Conservation (phyloP, 495 filamentous ascomycete genomes). For the Aspergillus funiculosus region DNA sequence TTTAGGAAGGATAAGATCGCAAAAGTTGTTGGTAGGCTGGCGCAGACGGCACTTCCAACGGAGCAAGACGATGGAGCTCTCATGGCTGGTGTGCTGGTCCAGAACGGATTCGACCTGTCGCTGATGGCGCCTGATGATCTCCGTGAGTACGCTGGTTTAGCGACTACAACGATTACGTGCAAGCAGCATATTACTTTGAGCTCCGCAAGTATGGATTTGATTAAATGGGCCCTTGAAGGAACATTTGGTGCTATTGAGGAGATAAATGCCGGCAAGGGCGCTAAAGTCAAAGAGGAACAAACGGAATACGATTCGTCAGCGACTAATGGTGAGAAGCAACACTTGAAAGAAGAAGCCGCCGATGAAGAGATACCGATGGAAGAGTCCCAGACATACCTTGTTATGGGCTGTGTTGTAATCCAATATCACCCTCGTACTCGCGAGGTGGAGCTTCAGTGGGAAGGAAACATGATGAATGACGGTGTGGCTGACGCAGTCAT, state of each 20-base stretch:
- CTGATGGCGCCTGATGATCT: constrained; percentile 96
- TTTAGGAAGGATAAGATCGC: constrained; percentile 95
- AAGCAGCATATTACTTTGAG: constrained; percentile 79
- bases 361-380: constrained; percentile 47
- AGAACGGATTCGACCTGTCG: constrained; percentile 93
- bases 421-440: constrained; percentile 58
- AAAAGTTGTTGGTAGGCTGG: constrained; percentile 92
- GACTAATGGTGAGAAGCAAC: constrained; percentile 32
- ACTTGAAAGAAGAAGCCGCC: constrained; percentile 39
- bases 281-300: constrained; percentile 27
- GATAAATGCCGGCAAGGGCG: constrained; percentile 39
- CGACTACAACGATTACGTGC: constrained; percentile 87
- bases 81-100: constrained; percentile 84
- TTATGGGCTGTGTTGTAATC: constrained; percentile 88
- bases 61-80: constrained; percentile 48
- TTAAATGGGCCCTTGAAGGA: constrained; percentile 89
- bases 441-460: constrained; percentile 90
- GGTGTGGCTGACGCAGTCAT: constrained; percentile 94
- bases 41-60: constrained; percentile 64
- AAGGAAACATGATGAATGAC: constrained; percentile 95
- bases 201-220: constrained; percentile 83
- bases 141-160: constrained; percentile 89
- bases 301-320: constrained; percentile 2
- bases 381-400: constrained; percentile 53
- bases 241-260: constrained; percentile 86